Base-by-base conservation (phyloP, 306 rosid genomes). In the Biancaea sappan region DNA sequence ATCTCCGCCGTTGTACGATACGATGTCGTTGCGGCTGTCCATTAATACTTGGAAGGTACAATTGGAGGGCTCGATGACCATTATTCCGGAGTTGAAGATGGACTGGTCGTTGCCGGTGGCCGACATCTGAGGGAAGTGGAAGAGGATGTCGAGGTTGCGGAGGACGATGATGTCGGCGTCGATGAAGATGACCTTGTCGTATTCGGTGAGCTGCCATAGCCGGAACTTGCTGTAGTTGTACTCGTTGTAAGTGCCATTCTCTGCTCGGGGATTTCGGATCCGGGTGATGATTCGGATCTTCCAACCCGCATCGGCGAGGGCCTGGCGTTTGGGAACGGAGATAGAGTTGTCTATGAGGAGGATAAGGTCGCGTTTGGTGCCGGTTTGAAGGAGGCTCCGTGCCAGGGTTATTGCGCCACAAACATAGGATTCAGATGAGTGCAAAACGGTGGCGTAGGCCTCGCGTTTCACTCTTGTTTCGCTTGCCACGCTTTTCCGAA, bases 141-240 rank as follows among this genome's bases (percentile, higher is more conserved):
- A 94, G 77, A 94, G 88, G 28, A 94, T 80, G 72, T 94, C 99
- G 21, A 94, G 95, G 79, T 77, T 90, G 0, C 96, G 90, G 0
- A 94, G 88, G 0, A 90, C 93, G n/a, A 92, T 50, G 74, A 92
- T 90, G 82, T 94, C 99, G 10, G 99, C 73, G 40, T 94, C 99
- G 32, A 94, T 81, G 84, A 94, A 94, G 31, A 94, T 86, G 56
- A 94, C 40, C 60, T 87, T 91, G 32, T 90, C 79, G 59, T 94
- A 94, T 21, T 84, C 88, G 3, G 93, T 92, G 32, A 94, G 89
- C 75, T 90, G 97, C 99, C 99, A 94, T 0, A 94, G 79, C 4
- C 97, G 88, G 74, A 94, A 87, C 89, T 94, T 94, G 85, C 95
- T 94, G 84, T 94, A 94, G 77, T 94, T 94, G 85, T 94, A 94